These are phyloP conservation scores for Avena sativa DNA, from an alignment of 176 grass and related monocot genomes.

Conservation along the genomic window DNA sequence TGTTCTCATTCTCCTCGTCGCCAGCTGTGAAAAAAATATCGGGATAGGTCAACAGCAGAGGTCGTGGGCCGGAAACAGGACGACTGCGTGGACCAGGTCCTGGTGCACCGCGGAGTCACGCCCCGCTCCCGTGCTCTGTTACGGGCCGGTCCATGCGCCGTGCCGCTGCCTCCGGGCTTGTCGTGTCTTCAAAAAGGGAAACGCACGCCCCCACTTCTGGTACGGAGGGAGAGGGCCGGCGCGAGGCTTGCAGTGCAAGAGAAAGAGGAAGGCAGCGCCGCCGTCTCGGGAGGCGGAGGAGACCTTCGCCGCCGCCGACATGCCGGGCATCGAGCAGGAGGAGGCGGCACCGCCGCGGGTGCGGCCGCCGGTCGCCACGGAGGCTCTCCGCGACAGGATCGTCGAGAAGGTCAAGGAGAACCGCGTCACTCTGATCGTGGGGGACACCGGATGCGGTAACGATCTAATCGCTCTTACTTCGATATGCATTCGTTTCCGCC, in stretches of 20 bases:
- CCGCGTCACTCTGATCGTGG: conserved; percentile 86
- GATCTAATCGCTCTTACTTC: neutral
- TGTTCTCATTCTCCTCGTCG: neutral
- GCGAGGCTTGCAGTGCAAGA: conserved; percentile 42
- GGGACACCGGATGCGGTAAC: conserved; percentile 91
- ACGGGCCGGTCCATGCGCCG: conserved; percentile 10
- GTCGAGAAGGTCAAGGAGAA: conserved; percentile 87
- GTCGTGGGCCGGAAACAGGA: neutral
- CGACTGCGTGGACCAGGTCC: neutral
- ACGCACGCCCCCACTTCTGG: conserved; percentile 15
- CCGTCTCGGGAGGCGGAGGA: neutral
- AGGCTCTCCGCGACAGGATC: conserved; percentile 78
- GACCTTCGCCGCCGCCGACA: neutral
- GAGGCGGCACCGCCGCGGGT: neutral
- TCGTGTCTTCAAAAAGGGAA: conserved; percentile 40
- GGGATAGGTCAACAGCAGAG: neutral
- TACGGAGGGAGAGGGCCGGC: conserved; percentile 10
- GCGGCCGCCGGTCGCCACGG: conserved; percentile 61
- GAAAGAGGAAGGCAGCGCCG: conserved; percentile 15
- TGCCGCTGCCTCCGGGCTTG: neutral
- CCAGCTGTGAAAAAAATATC: neutral
- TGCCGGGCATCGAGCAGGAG: conserved; percentile 24
- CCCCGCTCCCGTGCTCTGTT: conserved; percentile 10
- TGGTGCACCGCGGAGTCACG: neutral
- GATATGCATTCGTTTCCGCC: neutral